These are phyloP conservation scores for Elsinoe arachidis DNA, from an alignment of 2,329 filamentous ascomycete genomes.

Conservation along the genomic window DNA sequence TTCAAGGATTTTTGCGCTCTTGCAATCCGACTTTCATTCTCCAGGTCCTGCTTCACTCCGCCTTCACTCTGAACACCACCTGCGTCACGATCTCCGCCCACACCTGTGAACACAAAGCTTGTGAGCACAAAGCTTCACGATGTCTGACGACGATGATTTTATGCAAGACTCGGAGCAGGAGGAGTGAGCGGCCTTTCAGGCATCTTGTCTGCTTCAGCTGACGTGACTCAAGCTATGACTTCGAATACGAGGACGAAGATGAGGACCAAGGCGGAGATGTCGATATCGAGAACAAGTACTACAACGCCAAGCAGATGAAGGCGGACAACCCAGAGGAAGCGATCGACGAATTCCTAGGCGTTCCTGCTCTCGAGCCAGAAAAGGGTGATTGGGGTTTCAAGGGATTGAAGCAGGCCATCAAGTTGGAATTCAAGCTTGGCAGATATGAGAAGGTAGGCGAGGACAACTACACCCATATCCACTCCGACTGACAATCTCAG, in stretches of 20 bases:
- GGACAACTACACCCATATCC: neutral
- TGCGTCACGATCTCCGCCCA: neutral
- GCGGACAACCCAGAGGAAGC: constrained; percentile 76
- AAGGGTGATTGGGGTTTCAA: constrained; percentile 99
- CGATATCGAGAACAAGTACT: constrained; percentile 98
- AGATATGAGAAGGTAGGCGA: constrained; percentile 65
- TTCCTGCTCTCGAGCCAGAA: constrained; percentile 74
- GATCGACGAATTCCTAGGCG: constrained; percentile 82
- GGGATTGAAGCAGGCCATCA: constrained; percentile 94
- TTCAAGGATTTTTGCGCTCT: no score
- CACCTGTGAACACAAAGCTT: constrained; percentile 13
- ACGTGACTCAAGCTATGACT: constrained; percentile 63
- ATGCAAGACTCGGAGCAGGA: constrained; percentile 88
- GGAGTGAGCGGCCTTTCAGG: constrained; percentile 48
- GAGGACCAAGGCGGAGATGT: constrained; percentile 82
- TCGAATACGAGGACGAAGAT: constrained; percentile 93
- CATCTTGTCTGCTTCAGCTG: constrained; percentile 18
- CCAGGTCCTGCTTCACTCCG: no score
- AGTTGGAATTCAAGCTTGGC: constrained; percentile 89
- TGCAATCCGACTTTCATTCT: no score
- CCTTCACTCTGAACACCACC: neutral
- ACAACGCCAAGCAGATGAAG: constrained; percentile 98
- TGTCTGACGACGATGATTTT: constrained; percentile 84
- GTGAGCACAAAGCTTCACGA: constrained; percentile 33
- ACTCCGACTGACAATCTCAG: constrained; percentile 39